Evolutionary conservation across 2,329 filamentous ascomycete genomes (phyloP).

Genomic region (Aureobasidium sp.): DNA sequence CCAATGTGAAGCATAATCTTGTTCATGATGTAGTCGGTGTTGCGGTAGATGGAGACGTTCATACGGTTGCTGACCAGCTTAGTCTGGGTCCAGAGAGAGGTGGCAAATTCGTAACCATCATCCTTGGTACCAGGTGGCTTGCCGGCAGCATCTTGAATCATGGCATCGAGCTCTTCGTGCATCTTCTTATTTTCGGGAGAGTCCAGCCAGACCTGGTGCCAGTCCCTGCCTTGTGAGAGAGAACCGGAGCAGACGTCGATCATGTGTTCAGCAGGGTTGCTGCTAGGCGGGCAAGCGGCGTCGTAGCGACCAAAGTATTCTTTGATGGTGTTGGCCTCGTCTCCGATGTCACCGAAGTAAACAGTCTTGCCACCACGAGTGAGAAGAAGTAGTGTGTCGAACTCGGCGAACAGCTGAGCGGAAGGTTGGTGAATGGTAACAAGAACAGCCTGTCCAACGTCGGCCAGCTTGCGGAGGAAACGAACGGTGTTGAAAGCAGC

Average conservation of each 20-base stretch:
- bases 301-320: conserved; percentile 50
- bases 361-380: conserved; percentile 59
- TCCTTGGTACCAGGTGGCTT: conserved; percentile 31
- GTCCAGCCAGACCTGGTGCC: conserved; percentile 40
- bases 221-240: conserved; percentile 39
- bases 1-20: conserved; percentile 52
- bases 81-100: conserved; percentile 36
- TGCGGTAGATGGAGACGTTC: conserved; percentile 58
- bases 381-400: conserved; percentile 59
- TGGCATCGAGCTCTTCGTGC: conserved; percentile 35
- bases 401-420: conserved; percentile 58
- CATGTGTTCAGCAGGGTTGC: conserved; percentile 51
- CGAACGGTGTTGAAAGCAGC: conserved; percentile 60
- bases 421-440: conserved; percentile 67
- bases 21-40: conserved; percentile 60
- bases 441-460: conserved; percentile 59
- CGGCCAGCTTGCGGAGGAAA: conserved; percentile 59
- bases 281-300: conserved; percentile 44
- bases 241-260: conserved; percentile 42
- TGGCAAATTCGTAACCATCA: conserved; percentile 41
- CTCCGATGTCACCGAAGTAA: conserved; percentile 56
- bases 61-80: conserved; percentile 39
- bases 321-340: conserved; percentile 35
- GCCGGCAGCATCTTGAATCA: conserved; percentile 32
- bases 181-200: conserved; percentile 31